A percentile compares a stretch with the other conserved stretches of the same genome.
Conservation (phyloP, 2,329 filamentous ascomycete species). For the Fusarium cyanostomum region DNA sequence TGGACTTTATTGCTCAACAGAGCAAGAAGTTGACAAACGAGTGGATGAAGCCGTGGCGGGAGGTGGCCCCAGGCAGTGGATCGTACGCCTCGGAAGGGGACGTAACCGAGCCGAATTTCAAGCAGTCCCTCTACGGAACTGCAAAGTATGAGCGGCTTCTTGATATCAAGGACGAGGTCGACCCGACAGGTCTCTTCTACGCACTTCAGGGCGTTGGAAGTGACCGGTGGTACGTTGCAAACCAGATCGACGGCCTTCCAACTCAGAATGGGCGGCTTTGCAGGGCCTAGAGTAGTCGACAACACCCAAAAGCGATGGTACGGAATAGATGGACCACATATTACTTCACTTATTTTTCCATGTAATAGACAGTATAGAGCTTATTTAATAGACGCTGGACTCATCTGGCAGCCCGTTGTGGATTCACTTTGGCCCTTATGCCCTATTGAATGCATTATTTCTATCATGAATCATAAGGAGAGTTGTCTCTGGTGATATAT, state of each 20-base stretch:
- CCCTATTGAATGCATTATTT: neutral
- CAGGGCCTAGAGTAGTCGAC: neutral
- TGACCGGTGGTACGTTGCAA: conserved; percentile 34
- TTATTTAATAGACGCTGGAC: too few relatives aligned
- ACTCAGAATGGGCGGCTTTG: conserved; percentile 39
- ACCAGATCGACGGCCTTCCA: conserved; percentile 31
- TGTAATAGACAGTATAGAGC: too few relatives aligned
- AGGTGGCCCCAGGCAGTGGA: conserved; percentile 27
- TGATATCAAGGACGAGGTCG: conserved; percentile 30
- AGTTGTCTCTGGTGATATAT: conserved; percentile 57
- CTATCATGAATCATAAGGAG: conserved; percentile 16
- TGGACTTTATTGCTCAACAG: conserved; percentile 19
- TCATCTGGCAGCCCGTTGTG: too few relatives aligned
- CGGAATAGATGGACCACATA: too few relatives aligned
- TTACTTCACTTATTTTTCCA: too few relatives aligned
- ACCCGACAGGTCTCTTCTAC: conserved; percentile 36
- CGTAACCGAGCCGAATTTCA: conserved; percentile 35
- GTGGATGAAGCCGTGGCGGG: conserved; percentile 43
- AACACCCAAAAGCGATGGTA: neutral
- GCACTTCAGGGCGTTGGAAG: conserved; percentile 32
- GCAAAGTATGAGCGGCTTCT: conserved; percentile 33
- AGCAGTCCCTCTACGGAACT: conserved; percentile 36
- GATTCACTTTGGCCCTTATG: too few relatives aligned
- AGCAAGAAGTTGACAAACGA: conserved; percentile 33
- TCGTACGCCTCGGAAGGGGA: conserved; percentile 37